Evolutionary conservation across 805 yeast genomes (phyloP).

Genomic region (Trichomonascus vanleenenianus): DNA sequence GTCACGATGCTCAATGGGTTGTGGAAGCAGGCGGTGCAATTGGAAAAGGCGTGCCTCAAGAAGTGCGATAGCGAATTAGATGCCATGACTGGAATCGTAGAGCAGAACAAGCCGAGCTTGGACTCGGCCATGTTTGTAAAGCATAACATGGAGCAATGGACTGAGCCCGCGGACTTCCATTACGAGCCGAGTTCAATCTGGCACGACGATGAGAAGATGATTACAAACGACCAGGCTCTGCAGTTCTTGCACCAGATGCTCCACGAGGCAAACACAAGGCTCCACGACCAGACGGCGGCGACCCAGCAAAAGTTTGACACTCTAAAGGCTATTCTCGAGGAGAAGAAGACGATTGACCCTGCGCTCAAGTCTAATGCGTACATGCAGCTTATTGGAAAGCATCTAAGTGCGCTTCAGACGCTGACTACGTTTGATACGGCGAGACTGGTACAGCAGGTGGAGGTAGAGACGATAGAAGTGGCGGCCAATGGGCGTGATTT

Average conservation of each 20-base stretch:
- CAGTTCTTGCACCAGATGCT: conserved; percentile 30
- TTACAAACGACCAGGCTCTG: conserved; percentile 38
- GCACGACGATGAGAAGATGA: conserved; percentile 87
- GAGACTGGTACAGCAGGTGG: conserved; percentile 74
- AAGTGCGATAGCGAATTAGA: conserved; percentile 38
- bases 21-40: conserved; percentile 49
- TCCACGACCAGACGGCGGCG: conserved; percentile 15
- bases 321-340: conserved; percentile 28
- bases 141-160: conserved; percentile 71
- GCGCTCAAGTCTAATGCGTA: conserved; percentile 18
- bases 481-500: conserved; percentile 61
- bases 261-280: conserved; percentile 24
- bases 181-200: conserved; percentile 87
- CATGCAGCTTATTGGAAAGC: conserved; percentile 41
- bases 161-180: conserved; percentile 76
- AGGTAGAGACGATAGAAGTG: conserved; percentile 80
- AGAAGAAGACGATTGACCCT: conserved; percentile 22
- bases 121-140: conserved; percentile 89
- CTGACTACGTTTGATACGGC: conserved; percentile 68
- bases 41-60: conserved; percentile 52
- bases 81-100: conserved; percentile 46
- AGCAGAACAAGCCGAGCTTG: conserved; percentile 61
- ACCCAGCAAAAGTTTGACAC: conserved; percentile 13
- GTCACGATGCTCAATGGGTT: conserved; percentile 64
- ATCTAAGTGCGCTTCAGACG: conserved; percentile 40